Evolutionary conservation across 2,329 filamentous ascomycete genomes (phyloP).

Genomic region (Apiospora marii): DNA sequence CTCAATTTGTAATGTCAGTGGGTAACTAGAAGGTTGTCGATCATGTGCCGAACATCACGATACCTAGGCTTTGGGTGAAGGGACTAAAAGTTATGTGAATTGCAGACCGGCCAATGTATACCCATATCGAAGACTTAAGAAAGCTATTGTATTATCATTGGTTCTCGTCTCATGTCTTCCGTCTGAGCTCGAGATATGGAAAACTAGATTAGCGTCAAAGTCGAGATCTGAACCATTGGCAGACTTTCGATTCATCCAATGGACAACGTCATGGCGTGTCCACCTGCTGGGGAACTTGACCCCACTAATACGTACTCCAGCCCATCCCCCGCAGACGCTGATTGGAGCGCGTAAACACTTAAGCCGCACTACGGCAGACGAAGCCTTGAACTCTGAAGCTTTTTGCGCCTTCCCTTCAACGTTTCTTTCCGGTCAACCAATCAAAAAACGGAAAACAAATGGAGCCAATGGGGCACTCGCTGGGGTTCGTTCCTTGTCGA

Average conservation of each 20-base stretch:
- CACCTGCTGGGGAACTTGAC: neutral
- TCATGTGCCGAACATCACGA: too few species aligned
- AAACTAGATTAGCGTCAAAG: neutral
- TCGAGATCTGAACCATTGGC: neutral
- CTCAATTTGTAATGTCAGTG: too few species aligned
- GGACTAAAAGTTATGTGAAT: too few species aligned
- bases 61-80: too few species aligned
- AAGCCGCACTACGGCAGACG: neutral
- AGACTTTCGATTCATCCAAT: neutral
- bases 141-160: too few species aligned
- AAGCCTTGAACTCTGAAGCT: slow-evolving; percentile 15
- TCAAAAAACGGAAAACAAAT: neutral
- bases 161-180: neutral
- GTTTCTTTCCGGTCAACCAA: neutral
- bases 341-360: slow-evolving; percentile 12
- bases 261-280: neutral
- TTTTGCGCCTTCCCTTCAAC: neutral
- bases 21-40: too few species aligned
- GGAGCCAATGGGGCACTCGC: neutral
- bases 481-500: neutral
- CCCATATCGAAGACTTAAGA: neutral
- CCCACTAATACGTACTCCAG: neutral
- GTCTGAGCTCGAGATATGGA: neutral
- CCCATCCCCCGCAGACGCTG: neutral
- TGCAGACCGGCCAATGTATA: neutral